Evolutionary conservation across 176 grass and related monocot genomes (phyloP).

Genomic region (Miscanthus lutarioriparius): DNA sequence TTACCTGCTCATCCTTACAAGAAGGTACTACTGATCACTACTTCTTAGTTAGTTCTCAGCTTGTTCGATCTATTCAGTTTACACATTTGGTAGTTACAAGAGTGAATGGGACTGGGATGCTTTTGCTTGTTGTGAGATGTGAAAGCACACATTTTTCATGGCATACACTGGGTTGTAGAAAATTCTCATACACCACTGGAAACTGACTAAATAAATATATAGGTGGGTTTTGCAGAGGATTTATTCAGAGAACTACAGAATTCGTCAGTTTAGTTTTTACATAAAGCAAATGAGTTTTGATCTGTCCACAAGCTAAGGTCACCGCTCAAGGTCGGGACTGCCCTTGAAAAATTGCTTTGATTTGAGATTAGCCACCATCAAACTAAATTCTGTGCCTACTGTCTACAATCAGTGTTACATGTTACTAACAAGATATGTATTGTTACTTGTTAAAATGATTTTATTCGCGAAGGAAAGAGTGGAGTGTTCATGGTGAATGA

Average conservation of each 20-base stretch:
- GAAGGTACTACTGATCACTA: slow-evolving; percentile 36
- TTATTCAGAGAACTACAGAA: background rate
- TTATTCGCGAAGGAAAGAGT: background rate
- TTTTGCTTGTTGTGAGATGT: background rate
- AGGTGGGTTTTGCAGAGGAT: background rate
- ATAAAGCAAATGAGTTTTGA: background rate
- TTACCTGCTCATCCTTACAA: slow-evolving; percentile 9
- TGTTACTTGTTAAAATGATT: background rate
- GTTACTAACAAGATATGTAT: background rate
- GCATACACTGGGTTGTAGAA: background rate
- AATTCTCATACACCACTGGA: background rate
- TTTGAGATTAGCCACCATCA: background rate
- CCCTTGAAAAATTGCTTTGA: background rate
- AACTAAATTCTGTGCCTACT: background rate
- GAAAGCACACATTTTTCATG: background rate
- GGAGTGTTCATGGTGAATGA: background rate
- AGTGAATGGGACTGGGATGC: background rate
- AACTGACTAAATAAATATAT: background rate
- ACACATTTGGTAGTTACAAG: background rate
- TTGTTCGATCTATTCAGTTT: background rate
- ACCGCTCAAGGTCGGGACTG: background rate
- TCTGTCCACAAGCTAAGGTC: background rate
- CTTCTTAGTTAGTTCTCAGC: background rate
- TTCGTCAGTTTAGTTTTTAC: background rate
- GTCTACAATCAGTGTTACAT: background rate